Base-by-base conservation (phyloP, 2,329 filamentous ascomycete genomes). In the Scedosporium aurantiacum region DNA sequence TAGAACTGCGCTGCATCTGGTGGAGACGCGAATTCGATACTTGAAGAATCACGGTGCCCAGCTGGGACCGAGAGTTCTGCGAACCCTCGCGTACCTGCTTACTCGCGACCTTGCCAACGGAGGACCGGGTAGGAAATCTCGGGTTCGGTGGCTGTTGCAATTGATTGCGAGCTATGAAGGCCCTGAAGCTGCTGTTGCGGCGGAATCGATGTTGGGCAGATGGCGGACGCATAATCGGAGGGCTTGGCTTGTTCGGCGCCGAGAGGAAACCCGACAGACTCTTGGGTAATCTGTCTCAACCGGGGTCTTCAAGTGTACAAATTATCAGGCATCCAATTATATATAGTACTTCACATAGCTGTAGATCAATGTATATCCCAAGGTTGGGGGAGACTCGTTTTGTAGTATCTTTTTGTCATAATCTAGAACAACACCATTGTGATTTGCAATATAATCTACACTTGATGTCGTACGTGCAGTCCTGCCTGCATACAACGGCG, bases 101-200 rank as follows among this genome's bases (percentile, higher is more conserved):
- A 67, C 70, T 3, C 65, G 69, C 8, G 74, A 76, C 61, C 66
- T 77, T 4, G 69, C 71, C 37, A 62, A 63, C 41, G 73, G 74
- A 5, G 63, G 66, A n/a, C 62, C 61, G 23, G 75, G 74, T 2
- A 68, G 73, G 16, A 69, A 65, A 5, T 43, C 62, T 12, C 70
- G 73, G 8, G 60, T 75, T 37, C 40, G 63, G 45, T 74, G 71
- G 68, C 60, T 74, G 8, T 45, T 71, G 40, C 57, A 60, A 10
- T 63, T 75, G 43, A 62, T 71, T 5, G 64, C 62, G n/a, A 37
- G 64, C 12, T 57, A 63, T 12, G 64, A 67, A 1, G 67, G 69
- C 18, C 27, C 56, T 2, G 45, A 66, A 40, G 63, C 65, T n/a
- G 68, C 68, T 2, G 21, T 47, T 18, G 63, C 61, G 41, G 63